Evolutionary conservation across 2,329 filamentous ascomycete species (phyloP).

Genomic region (Colletotrichum sp.): DNA sequence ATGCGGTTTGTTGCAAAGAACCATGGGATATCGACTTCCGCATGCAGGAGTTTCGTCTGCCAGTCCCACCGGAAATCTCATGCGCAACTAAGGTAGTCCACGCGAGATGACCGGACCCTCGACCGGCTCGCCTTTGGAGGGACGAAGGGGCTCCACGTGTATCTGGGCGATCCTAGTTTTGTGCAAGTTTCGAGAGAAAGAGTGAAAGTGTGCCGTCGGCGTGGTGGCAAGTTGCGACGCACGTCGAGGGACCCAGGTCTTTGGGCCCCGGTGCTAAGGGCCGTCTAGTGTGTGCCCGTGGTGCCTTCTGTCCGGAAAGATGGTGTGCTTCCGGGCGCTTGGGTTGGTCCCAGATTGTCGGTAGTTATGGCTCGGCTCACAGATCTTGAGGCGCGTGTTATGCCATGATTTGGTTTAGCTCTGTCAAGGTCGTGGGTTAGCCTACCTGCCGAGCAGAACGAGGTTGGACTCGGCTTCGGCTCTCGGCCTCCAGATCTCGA

Average conservation of each 20-base stretch:
- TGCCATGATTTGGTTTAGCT: background rate
- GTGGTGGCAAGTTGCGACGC: background rate
- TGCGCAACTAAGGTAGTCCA: background rate
- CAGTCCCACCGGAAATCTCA: background rate
- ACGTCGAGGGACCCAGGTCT: background rate
- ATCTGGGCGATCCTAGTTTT: background rate
- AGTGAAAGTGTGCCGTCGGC: background rate
- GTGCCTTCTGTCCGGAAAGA: background rate
- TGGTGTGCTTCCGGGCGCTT: background rate
- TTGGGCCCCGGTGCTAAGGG: background rate
- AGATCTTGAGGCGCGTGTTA: background rate
- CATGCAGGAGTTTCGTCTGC: background rate
- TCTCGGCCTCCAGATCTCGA: background rate
- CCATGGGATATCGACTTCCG: background rate
- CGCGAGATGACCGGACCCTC: background rate
- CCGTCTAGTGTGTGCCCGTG: background rate
- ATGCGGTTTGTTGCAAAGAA: background rate
- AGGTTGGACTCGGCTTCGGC: background rate
- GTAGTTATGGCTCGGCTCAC: background rate
- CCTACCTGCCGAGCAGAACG: background rate
- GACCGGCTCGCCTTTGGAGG: background rate
- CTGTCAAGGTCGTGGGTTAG: background rate
- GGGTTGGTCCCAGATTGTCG: background rate
- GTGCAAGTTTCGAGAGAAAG: background rate
- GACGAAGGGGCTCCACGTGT: background rate